Percentiles rank a stretch among this genome's conserved stretches.
These are phyloP conservation scores for Nitzschia palea DNA, from an alignment of 108 stramenopile species.

Conservation along the genomic window DNA sequence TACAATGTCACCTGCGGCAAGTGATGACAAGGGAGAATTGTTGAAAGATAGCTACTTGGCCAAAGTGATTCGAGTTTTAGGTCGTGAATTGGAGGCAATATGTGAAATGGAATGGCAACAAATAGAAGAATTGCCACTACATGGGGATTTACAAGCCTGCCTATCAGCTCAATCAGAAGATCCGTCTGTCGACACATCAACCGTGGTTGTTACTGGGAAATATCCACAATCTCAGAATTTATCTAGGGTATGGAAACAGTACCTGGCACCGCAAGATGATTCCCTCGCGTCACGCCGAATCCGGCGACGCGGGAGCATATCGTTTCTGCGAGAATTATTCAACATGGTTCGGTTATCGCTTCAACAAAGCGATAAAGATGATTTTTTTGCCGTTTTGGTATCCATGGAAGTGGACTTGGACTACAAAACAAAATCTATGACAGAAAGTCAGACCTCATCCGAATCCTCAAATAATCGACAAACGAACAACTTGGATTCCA, in stretches of 20 bases:
- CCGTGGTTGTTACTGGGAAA: conserved; percentile 18
- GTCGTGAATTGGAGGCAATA: conserved; percentile 58
- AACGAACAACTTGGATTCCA: not conserved
- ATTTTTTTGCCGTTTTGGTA: conserved; percentile 71
- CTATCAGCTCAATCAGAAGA: conserved; percentile 14
- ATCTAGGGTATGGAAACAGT: conserved; percentile 68
- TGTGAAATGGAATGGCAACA: conserved; percentile 55
- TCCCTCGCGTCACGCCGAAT: conserved; percentile 64
- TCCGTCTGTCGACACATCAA: conserved; percentile 23
- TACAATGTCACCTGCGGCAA: conserved; percentile 41
- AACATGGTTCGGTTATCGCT: conserved; percentile 81
- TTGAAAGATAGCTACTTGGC: conserved; percentile 63
- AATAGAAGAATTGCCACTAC: conserved; percentile 25
- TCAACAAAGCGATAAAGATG: conserved; percentile 84
- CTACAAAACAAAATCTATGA: conserved; percentile 5
- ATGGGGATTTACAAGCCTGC: conserved; percentile 1
- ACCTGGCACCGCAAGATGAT: conserved; percentile 80
- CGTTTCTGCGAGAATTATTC: conserved; percentile 82
- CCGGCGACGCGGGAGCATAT: conserved; percentile 69
- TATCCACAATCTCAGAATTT: conserved; percentile 17
- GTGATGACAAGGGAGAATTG: conserved; percentile 30
- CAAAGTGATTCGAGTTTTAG: conserved; percentile 64
- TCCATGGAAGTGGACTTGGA: conserved; percentile 51
- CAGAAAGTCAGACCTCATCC: not conserved
- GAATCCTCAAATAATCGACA: conserved; percentile 13